Evolutionary conservation across 805 yeast species (phyloP), one percentile per base, ranked within the genome.

Genomic region (Myxozyma udenii): DNA sequence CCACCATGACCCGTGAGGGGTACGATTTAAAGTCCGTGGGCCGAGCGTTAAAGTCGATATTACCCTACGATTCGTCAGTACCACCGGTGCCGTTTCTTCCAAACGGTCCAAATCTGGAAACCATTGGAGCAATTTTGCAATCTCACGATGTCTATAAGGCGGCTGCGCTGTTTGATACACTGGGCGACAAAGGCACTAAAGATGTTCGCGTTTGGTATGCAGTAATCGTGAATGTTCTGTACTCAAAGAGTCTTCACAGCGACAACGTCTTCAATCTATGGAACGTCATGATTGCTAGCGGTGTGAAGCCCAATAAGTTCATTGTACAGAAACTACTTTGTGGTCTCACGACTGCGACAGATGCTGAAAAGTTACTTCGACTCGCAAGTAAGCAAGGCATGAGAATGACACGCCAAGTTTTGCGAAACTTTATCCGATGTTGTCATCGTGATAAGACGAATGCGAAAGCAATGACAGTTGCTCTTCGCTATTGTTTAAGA

Each of bases 141-240:
- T 22, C 51, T 5, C 30, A 33, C 18, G 41, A 38, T 22, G 24
- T 46, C 5, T 45, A 48, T 25, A 42, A 28, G 11, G 57, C 57
- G 1, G 30, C 43, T n/a, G 12, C 19, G 2, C 23, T 30, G 4
- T 53, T 52, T 21, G 59, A 48, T 5, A 19, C 32, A 11, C 45
- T 48, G 9, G 16, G 26, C 24, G 41, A 9, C 33, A 24, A 18
- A 30, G 40, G 33, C 35, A 18, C 32, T 26, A 41, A 41, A 19
- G 59, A 55, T 30, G 22, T 41, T 18, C 33, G 22, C 3, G 42
- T 38, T 11, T 55, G 59, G 59, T 24, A 42, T 28, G 53, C 53
- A 12, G 14, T 52, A 2, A 22, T 55, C 11, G 18, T 6, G 12
- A 41, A 46, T 19, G 21, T 55, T 4, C 21, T 46, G 12, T 36